These are phyloP conservation scores for Cercophora sp. DNA, from an alignment of 495 filamentous ascomycete genomes.

Conservation along the genomic window DNA sequence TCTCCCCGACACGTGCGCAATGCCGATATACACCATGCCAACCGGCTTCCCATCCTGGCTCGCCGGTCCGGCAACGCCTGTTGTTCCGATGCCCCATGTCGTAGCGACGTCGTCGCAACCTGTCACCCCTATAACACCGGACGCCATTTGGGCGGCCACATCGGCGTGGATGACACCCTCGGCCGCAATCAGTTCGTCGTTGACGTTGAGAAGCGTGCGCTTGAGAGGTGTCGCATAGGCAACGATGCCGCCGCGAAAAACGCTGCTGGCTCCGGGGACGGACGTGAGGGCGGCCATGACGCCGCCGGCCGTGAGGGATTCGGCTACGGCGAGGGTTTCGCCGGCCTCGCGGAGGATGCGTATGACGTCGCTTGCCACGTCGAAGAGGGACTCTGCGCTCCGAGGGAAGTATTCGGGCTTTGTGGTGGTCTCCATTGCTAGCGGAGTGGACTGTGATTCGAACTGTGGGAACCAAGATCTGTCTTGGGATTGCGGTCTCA, in stretches of 20 bases:
- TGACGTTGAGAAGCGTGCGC: slow-evolving; percentile 21
- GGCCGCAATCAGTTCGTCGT: slow-evolving; percentile 23
- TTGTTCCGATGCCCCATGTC: slow-evolving; percentile 31
- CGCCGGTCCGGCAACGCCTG: slow-evolving; percentile 29
- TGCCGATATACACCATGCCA: slow-evolving; percentile 26
- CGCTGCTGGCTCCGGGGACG: slow-evolving; percentile 25
- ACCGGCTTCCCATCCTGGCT: slow-evolving; percentile 26
- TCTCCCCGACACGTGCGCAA: slow-evolving; percentile 12
- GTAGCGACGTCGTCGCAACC: slow-evolving; percentile 17
- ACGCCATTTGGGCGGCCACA: slow-evolving; percentile 32
- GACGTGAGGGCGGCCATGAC: slow-evolving; percentile 28
- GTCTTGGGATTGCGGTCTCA: too few relatives aligned
- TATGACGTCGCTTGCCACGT: slow-evolving; percentile 22
- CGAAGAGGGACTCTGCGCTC: slow-evolving; percentile 13
- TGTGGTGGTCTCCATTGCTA: too few relatives aligned
- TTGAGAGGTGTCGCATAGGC: slow-evolving; percentile 32
- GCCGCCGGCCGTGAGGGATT: slow-evolving; percentile 30
- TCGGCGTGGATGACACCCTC: slow-evolving; percentile 31
- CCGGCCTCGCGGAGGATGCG: slow-evolving; percentile 16
- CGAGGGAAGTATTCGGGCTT: background rate
- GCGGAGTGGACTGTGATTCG: too few relatives aligned
- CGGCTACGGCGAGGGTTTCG: slow-evolving; percentile 26
- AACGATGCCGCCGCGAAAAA: slow-evolving; percentile 31
- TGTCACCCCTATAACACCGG: slow-evolving; percentile 20
- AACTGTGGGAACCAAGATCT: too few relatives aligned